Percentiles rank a stretch among this genome's conserved stretches.
Evolutionary conservation across 2,329 filamentous ascomycete genomes (phyloP).

Genomic region (Gaeumannomyces tritici): DNA sequence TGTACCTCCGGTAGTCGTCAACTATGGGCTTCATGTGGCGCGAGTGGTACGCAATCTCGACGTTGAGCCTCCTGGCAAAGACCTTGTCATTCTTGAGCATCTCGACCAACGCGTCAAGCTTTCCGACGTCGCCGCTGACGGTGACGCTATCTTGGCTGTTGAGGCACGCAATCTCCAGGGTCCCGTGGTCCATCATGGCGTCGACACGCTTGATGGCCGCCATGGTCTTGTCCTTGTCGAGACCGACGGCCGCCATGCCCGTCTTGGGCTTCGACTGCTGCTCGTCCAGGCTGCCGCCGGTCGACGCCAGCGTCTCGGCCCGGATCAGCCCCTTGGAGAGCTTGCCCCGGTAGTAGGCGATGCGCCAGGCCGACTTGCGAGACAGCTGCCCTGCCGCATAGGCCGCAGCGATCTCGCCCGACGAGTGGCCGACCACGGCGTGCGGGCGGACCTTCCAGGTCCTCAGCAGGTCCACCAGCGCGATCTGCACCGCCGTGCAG

Average conservation of each 20-base stretch:
- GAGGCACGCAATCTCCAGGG: slow-evolving; percentile 10
- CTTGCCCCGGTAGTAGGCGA: slow-evolving; percentile 29
- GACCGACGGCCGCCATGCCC: slow-evolving; percentile 17
- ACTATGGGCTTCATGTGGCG: slow-evolving; percentile 15
- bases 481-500: slow-evolving; percentile 28
- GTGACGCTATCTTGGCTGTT: slow-evolving; percentile 17
- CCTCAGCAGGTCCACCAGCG: slow-evolving; percentile 26
- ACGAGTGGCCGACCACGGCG: slow-evolving; percentile 30
- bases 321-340: slow-evolving; percentile 12
- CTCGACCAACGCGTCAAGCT: slow-evolving; percentile 11
- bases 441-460: slow-evolving; percentile 19
- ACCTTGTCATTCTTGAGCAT: slow-evolving; percentile 9
- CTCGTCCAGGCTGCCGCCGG: background rate
- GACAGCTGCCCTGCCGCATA: slow-evolving; percentile 28
- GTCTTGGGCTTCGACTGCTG: slow-evolving; percentile 6
- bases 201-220: slow-evolving; percentile 9
- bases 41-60: slow-evolving; percentile 24
- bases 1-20: slow-evolving; percentile 11
- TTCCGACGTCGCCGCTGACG: slow-evolving; percentile 13
- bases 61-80: slow-evolving; percentile 17
- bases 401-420: slow-evolving; percentile 34
- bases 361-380: slow-evolving; percentile 22
- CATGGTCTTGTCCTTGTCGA: slow-evolving; percentile 11
- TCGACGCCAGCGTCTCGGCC: slow-evolving; percentile 4
- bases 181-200: slow-evolving; percentile 11